Base-by-base conservation (phyloP, 2,329 filamentous ascomycete species). In the Aspergillus pseudoglaucus region DNA sequence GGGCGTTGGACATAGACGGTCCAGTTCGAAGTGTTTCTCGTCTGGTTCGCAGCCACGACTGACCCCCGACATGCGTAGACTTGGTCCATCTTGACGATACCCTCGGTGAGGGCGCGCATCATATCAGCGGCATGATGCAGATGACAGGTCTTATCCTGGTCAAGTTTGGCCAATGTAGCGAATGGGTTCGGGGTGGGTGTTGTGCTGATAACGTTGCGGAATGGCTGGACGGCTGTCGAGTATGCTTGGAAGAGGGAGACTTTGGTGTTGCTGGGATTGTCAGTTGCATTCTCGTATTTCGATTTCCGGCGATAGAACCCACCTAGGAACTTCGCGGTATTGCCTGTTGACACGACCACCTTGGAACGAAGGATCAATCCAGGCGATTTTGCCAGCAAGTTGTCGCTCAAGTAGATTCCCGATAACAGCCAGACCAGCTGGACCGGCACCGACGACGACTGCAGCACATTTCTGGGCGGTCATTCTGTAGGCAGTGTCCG, bases 281-380 rank as follows among this genome's bases (percentile, higher is more conserved):
- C 14, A 39, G 33, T 35, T 35, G 14, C 17, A 20, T 30, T 9
- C 25, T 30, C 25, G 17, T 12, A 8, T 6, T 15, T 39, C 18
- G 7, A 35, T 3, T 35, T 6, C 33, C n/a, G 37, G 37, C 12
- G 18, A 39, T 14, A 3, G 6, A 14, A 58, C 68, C 50, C 55
- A 72, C 69, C 73, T 76, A 14, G 81, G 81, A 17, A 84, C 81
- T 58, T 83, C 80, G 42, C 80, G 73, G 59, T 84, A 84, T 58
- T 70, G 72, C 49, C 70, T 68, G 54, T 76, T 69, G 27, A 81
- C 67, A 38, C 77, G 68, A 4, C 78, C 78, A 23, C 68, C 80
- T 20, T 75, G 65, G 56, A 84, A 83, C 2, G 62, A 59, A 30
- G 78, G 72, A 57, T 84, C 81, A 37, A 83, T 69, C 82, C 81